Percentiles rank a stretch among this genome's conserved stretches.
phyloP scores from a whole-genome alignment of 306 rosid species.

The Heteromeles arbutifolia region DNA sequence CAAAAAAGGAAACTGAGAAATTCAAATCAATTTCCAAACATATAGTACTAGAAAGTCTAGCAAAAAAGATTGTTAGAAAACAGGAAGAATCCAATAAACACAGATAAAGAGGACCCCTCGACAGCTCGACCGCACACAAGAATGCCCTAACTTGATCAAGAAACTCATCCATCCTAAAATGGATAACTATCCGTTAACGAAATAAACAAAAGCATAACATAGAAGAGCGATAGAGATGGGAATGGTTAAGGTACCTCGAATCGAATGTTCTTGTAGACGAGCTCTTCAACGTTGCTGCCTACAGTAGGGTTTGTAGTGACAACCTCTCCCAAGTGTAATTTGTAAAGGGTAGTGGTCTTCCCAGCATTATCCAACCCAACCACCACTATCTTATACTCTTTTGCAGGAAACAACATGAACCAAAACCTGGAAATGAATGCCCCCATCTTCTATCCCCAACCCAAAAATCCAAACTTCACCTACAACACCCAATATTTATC shows the following conservation, averaged over 20 bases:
- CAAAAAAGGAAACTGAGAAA: neutral
- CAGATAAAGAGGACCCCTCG: neutral
- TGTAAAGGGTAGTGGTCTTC: constrained; percentile 92
- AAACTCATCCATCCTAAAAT: neutral
- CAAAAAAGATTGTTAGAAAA: neutral
- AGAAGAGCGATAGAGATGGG: neutral
- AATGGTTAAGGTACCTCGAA: constrained; percentile 54
- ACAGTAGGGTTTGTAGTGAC: constrained; percentile 96
- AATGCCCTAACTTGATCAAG: neutral
- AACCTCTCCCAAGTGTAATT: constrained; percentile 94
- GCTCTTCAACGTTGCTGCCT: constrained; percentile 97
- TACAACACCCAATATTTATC: neutral
- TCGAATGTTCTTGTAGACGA: constrained; percentile 89
- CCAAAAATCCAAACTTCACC: constrained; percentile 18
- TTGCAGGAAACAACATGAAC: constrained; percentile 93
- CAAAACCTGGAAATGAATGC: constrained; percentile 72
- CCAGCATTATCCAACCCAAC: constrained; percentile 98
- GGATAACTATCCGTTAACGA: neutral
- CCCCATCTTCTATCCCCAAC: constrained; percentile 50
- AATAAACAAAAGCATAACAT: neutral
- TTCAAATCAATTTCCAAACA: neutral
- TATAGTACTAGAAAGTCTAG: neutral
- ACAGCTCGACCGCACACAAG: neutral
- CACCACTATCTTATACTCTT: constrained; percentile 88
- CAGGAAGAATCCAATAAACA: neutral